Percentiles rank a stretch among this genome's conserved stretches.
phyloP scores from a whole-genome alignment of 2,329 filamentous ascomycete species.

The Trichoderma brevicompactum region DNA sequence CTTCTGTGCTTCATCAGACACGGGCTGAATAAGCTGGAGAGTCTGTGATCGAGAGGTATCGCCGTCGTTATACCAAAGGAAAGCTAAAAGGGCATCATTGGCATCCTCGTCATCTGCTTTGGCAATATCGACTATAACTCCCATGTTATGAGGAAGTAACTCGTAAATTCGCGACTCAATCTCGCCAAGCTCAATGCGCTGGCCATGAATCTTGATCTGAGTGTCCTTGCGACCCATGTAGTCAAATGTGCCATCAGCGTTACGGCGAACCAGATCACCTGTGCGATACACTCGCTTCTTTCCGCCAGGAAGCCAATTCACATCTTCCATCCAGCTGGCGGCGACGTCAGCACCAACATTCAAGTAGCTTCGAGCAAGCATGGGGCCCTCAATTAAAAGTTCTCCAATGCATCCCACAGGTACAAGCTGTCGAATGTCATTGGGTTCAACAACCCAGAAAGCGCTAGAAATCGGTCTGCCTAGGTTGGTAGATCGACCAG shows the following conservation, averaged over 20 bases:
- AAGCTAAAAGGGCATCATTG: background rate
- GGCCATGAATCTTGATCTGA: constrained; percentile 23
- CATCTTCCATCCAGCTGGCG: constrained; percentile 26
- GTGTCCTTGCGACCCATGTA: constrained; percentile 24
- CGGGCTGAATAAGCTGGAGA: constrained; percentile 24
- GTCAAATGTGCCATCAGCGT: constrained; percentile 20
- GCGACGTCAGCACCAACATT: constrained; percentile 13
- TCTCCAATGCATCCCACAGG: constrained; percentile 33
- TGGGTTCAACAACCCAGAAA: constrained; percentile 33
- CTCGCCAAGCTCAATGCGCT: constrained; percentile 27
- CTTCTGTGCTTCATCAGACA: background rate
- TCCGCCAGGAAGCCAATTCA: background rate
- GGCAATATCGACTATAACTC: constrained; percentile 13
- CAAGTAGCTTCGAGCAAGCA: constrained; percentile 33
- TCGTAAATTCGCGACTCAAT: constrained; percentile 21
- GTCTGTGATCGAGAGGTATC: background rate
- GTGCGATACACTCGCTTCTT: constrained; percentile 16
- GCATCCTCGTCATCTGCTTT: constrained; percentile 17
- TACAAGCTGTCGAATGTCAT: constrained; percentile 29
- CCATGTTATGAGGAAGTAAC: background rate
- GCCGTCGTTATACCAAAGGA: constrained; percentile 12
- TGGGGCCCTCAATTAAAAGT: constrained; percentile 33
- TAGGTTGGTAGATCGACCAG: constrained; percentile 26
- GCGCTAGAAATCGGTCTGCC: constrained; percentile 26
- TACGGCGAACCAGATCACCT: constrained; percentile 16